These are phyloP conservation scores for Boechera stricta DNA, from an alignment of 345 rosid species.

Conservation along the genomic window DNA sequence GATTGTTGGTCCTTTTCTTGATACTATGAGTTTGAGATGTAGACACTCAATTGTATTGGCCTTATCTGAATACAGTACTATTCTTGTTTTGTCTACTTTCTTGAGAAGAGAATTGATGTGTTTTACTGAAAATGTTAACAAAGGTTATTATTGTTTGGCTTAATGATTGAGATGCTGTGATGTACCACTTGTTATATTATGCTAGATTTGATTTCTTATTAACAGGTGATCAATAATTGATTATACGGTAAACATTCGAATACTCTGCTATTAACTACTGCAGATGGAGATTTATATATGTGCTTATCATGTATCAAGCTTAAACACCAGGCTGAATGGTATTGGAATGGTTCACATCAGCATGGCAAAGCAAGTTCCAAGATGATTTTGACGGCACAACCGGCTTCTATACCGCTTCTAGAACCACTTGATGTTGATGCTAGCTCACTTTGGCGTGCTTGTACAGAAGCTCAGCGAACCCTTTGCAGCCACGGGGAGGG, in stretches of 20 bases:
- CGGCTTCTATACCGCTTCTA: slow-evolving; percentile 38
- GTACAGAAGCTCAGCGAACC: slow-evolving; percentile 39
- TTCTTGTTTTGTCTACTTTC: slow-evolving; percentile 22
- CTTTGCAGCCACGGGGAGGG: slow-evolving; percentile 61
- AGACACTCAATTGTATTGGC: slow-evolving; percentile 4
- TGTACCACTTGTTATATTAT: background rate
- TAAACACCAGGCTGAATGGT: slow-evolving; percentile 9
- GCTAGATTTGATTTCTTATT: slow-evolving; percentile 23
- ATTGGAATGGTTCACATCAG: slow-evolving; percentile 40
- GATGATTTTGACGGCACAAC: slow-evolving; percentile 51
- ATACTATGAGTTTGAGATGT: slow-evolving; percentile 20
- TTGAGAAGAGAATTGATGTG: slow-evolving; percentile 14
- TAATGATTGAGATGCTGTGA: slow-evolving; percentile 13
- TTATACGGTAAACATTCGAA: background rate
- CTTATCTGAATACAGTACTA: slow-evolving; percentile 8
- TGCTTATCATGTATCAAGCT: slow-evolving; percentile 29
- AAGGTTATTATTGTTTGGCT: background rate
- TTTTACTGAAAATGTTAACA: background rate
- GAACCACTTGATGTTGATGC: slow-evolving; percentile 35
- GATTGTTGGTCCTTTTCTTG: background rate
- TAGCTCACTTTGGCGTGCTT: slow-evolving; percentile 43
- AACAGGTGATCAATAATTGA: slow-evolving; percentile 9
- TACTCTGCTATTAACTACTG: background rate
- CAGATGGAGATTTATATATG: background rate
- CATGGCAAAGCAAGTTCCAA: slow-evolving; percentile 48